A percentile compares a stretch with the other conserved stretches of the same genome.
Evolutionary conservation across 2,329 filamentous ascomycete genomes (phyloP).

Genomic region (Microcera coccophila): DNA sequence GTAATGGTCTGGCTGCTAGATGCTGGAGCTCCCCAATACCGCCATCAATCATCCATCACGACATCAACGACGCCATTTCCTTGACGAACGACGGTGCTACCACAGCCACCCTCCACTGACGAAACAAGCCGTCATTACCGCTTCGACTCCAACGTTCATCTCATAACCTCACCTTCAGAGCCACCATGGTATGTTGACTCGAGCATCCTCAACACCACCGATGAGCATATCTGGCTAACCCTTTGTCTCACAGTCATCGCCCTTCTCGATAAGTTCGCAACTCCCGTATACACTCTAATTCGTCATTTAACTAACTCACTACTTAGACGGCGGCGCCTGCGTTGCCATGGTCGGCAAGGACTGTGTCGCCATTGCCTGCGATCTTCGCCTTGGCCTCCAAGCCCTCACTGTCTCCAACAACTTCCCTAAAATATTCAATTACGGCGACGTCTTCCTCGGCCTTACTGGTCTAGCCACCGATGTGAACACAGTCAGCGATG

Average conservation of each 20-base stretch:
- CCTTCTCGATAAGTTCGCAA: constrained; percentile 87
- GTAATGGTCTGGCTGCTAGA: constrained; percentile 8
- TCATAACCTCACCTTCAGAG: background rate
- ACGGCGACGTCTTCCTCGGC: constrained; percentile 91
- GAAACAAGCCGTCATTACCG: background rate
- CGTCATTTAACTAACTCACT: constrained; percentile 13
- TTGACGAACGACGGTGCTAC: constrained; percentile 8
- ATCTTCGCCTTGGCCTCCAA: constrained; percentile 95
- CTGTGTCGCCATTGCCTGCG: constrained; percentile 98
- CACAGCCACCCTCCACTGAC: background rate
- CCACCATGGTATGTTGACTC: constrained; percentile 28
- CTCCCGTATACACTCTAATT: constrained; percentile 2
- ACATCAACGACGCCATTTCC: constrained; percentile 17
- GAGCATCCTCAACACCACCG: background rate
- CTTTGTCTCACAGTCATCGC: constrained; percentile 63
- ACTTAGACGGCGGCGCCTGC: constrained; percentile 82
- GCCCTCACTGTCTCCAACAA: constrained; percentile 97
- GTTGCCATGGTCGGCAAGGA: constrained; percentile 99
- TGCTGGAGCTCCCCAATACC: constrained; percentile 6
- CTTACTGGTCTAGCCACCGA: constrained; percentile 96
- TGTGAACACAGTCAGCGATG: constrained; percentile 87
- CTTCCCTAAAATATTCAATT: constrained; percentile 99
- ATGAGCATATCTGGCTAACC: constrained; percentile 22
- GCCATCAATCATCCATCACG: constrained; percentile 9
- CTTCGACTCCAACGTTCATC: background rate